Base-by-base conservation (phyloP, 441 rosid species). In the Pelargonium citronellum region DNA sequence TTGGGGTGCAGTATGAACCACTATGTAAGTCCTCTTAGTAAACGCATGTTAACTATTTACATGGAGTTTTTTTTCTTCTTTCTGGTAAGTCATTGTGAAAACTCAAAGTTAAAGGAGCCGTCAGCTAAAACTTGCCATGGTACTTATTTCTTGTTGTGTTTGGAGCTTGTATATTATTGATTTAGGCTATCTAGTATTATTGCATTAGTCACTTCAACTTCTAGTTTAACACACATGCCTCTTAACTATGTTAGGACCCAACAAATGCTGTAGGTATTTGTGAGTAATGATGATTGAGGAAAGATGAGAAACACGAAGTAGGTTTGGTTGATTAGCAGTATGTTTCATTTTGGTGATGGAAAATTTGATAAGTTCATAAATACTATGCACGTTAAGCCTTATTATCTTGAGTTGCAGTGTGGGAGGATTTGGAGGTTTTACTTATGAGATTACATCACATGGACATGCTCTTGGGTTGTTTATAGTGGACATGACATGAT, bases 1-100 rank as follows among this genome's bases (percentile, higher is more conserved):
- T 86, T 66, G 97, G 97, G 64, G 86, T 87, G 63, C 96, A 94
- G 49, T 91, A 94, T 71, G 95, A 91, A 78, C 95, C 98, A 22
- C 70, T 68, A 71, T 66, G 97, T 91, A 79, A 87, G 90, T 82
- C 63, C 57, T 30, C 5, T 30, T 30, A 30, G 6, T 30, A 30
- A 30, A 30, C 6, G 57, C 15, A 51, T 51, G 57, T n/a, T 16
- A n/a, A 12, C 16, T 51, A 51, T 51, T n/a, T 13, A 51, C 5
- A 4, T 51, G 57, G 17, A 51, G 15, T 51, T 30, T 30, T 3
- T 30, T 30, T 4, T 30, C 2, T 4, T 30, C 6, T 30, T 30
- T 30, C 37, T 30, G 37, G 37, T 30, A 30, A 30, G 37, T 30
- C 37, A 3, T 30, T 30, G 37, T 30, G 37, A 5, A 30, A 30